Percentiles rank a stretch among this genome's conserved stretches.
Conservation (phyloP, 2,329 filamentous ascomycete genomes). For the Neurospora sp. region DNA sequence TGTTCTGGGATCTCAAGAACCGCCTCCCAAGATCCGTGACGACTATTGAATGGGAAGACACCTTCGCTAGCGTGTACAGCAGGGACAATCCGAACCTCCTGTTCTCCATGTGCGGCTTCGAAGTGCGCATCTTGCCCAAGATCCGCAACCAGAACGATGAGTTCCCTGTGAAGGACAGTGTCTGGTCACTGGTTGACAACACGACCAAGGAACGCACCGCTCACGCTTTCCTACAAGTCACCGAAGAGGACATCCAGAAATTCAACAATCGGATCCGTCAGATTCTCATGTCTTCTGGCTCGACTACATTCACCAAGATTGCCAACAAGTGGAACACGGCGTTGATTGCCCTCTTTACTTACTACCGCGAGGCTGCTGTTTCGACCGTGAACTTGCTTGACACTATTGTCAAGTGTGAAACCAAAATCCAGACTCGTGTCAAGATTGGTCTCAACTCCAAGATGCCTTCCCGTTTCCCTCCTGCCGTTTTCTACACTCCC, state of each 20-base stretch:
- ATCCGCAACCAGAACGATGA: slow-evolving; percentile 91
- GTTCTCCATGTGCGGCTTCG: slow-evolving; percentile 97
- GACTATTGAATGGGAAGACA: slow-evolving; percentile 98
- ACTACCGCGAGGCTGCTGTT: slow-evolving; percentile 95
- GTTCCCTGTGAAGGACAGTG: slow-evolving; percentile 94
- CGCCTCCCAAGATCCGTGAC: slow-evolving; percentile 87
- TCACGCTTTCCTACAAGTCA: slow-evolving; percentile 94
- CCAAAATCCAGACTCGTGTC: slow-evolving; percentile 96
- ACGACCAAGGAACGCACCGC: slow-evolving; percentile 94
- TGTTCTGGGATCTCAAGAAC: slow-evolving; percentile 99
- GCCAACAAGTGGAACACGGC: slow-evolving; percentile 99
- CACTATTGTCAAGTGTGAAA: slow-evolving; percentile 98
- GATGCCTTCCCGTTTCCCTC: slow-evolving; percentile 97
- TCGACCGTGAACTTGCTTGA: slow-evolving; percentile 90
- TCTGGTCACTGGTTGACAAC: slow-evolving; percentile 96
- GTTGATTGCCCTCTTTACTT: slow-evolving; percentile 92
- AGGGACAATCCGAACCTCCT: slow-evolving; percentile 93
- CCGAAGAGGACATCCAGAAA: slow-evolving; percentile 94
- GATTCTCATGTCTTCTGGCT: slow-evolving; percentile 99
- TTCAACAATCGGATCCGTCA: slow-evolving; percentile 99
- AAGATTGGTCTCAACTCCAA: slow-evolving; percentile 99
- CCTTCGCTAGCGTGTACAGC: slow-evolving; percentile 96
- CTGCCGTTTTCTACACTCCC: slow-evolving; percentile 96
- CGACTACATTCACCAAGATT: slow-evolving; percentile 98
- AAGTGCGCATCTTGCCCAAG: slow-evolving; percentile 93